These are phyloP conservation scores for Carex myosuroides DNA, from an alignment of 176 grass and related monocot genomes.

Conservation along the genomic window DNA sequence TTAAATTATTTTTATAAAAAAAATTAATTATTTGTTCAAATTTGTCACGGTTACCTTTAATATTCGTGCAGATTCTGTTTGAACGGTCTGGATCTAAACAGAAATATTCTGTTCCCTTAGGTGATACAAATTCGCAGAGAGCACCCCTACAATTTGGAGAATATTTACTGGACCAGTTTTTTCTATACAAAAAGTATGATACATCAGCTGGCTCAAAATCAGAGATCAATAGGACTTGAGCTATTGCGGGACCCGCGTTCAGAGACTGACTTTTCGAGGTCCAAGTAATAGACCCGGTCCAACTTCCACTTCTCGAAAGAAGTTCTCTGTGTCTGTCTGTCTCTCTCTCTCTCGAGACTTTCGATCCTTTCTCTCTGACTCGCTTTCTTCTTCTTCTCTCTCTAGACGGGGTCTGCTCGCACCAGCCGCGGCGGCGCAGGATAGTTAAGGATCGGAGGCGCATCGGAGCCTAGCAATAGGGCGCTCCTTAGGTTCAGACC, in stretches of 20 bases:
- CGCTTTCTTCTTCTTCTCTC: neutral
- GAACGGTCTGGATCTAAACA: too few relatives aligned
- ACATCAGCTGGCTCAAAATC: neutral
- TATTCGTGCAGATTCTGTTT: too few relatives aligned
- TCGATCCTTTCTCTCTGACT: neutral
- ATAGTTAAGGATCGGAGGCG: neutral
- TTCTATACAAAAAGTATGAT: neutral
- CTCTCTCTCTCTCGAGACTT: neutral
- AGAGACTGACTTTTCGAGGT: neutral
- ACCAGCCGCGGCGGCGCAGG: conserved; percentile 6
- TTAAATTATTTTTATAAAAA: neutral
- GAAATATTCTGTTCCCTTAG: too few relatives aligned
- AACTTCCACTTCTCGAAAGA: neutral
- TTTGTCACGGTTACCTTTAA: neutral
- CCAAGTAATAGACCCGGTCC: neutral
- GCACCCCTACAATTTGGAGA: neutral
- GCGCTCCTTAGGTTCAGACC: neutral
- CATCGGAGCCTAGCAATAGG: neutral
- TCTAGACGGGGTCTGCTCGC: neutral
- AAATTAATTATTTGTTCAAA: neutral
- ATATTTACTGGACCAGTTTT: neutral
- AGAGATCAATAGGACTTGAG: neutral
- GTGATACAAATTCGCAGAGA: too few relatives aligned
- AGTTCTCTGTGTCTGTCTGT: neutral
- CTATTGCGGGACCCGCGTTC: neutral